A percentile compares a stretch with the other conserved stretches of the same genome.
These are phyloP conservation scores for Violaceomyces palustris DNA, from an alignment of 1,284 basidiomycete genomes.

Conservation along the genomic window DNA sequence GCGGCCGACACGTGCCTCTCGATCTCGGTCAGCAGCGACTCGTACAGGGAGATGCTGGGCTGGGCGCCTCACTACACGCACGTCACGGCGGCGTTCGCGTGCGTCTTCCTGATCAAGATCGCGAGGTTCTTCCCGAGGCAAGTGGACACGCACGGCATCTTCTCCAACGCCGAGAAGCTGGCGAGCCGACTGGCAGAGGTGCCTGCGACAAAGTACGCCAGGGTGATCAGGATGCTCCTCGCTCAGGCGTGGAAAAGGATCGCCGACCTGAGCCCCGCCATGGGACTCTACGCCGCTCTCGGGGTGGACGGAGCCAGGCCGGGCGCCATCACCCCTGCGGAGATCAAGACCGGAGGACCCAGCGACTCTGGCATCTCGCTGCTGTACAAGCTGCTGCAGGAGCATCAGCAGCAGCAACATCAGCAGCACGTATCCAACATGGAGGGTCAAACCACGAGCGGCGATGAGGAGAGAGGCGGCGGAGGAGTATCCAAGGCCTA, in stretches of 20 bases:
- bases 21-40: conserved; percentile 70
- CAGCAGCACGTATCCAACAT: too few relatives aligned
- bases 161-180: conserved; percentile 73
- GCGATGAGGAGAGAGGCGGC: too few relatives aligned
- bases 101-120: conserved; percentile 86
- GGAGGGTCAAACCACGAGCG: too few relatives aligned
- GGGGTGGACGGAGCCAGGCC: conserved; percentile 22
- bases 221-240: conserved; percentile 23
- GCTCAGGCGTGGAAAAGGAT: conserved; percentile 35
- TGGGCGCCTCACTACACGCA: conserved; percentile 90
- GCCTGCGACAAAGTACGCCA: conserved; percentile 58
- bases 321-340: conserved; percentile 27
- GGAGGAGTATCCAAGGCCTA: too few relatives aligned
- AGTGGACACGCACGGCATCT: conserved; percentile 69
- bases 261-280: conserved; percentile 26
- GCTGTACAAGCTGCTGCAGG: conserved; percentile 27
- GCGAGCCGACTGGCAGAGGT: conserved; percentile 76
- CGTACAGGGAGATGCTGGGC: conserved; percentile 71
- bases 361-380: conserved; percentile 26
- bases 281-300: conserved; percentile 25
- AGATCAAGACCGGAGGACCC: conserved; percentile 28
- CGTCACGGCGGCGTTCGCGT: conserved; percentile 85
- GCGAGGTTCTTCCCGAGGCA: conserved; percentile 76
- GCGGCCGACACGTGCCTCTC: conserved; percentile 77
- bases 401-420: conserved; percentile 23